Evolutionary conservation across 169 alveolate species (phyloP), one percentile per base, ranked within the genome.

Genomic region (Miamiensis avidus): DNA sequence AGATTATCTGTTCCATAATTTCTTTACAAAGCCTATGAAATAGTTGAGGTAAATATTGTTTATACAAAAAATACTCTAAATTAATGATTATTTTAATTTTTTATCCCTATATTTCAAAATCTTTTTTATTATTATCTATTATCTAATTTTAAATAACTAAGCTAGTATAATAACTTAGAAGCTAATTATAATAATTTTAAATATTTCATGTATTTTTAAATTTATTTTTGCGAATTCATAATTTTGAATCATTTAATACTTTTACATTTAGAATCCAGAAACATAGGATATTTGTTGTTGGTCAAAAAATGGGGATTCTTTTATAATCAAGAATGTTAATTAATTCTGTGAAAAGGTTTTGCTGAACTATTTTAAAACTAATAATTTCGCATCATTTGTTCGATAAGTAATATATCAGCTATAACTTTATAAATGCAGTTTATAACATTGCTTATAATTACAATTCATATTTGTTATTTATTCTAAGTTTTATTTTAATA

Each of bases 351-450:
- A 93, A 83, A 92, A 91, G 81, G 94, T 96, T 0, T 93, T 96
- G 26, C 97, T 97, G 1, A 85, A 84, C 33, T 96, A 82, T 82
- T 96, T 92, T 85, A 96, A 96, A 34, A 97, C 95, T 81, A 93
- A 89, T 69, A 96, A 96, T 79, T 93, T 91, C 31, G 94, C 97
- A 15, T 93, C 97, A 30, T 96, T 96, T 81, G 97, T 96, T 29
- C 34, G 98, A 27, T 94, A 96, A 81, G 89, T 85, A 79, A 0
- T 34, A 20, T 49, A n/a, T 89, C 1, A 91, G 88, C 94, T 91
- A 93, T 85, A 93, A 92, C 83, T 93, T 91, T 78, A 95, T 89
- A 49, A 90, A 93, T 85, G 88, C 90, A 33, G 79, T 88, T 30
- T 81, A 84, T 1, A 88, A 88, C 74, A 85, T 84, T 4, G 88